Conservation (phyloP, 441 rosid species). For the Eruca vesicaria region DNA sequence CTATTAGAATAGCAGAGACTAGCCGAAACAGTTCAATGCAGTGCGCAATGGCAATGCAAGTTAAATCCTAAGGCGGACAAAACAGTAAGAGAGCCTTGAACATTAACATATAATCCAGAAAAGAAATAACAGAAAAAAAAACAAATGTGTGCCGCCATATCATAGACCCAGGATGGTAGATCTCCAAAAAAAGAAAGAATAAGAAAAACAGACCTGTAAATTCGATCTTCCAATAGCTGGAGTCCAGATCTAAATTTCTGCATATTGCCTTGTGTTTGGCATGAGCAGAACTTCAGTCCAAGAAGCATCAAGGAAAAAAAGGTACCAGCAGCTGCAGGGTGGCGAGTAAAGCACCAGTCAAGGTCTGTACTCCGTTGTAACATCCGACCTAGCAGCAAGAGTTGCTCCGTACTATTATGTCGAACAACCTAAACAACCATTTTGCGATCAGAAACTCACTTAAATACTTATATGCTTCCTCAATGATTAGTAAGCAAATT, state of each 20-base stretch:
- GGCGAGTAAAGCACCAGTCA: constrained; percentile 93
- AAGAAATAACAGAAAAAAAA: not conserved
- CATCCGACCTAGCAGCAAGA: constrained; percentile 89
- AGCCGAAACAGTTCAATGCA: constrained; percentile 1
- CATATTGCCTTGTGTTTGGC: constrained; percentile 83
- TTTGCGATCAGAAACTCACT: constrained; percentile 25
- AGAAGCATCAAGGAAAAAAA: constrained; percentile 98
- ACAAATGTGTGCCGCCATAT: constrained; percentile 1
- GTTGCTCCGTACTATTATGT: constrained; percentile 93
- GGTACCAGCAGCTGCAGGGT: constrained; percentile 98
- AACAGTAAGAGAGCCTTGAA: constrained; percentile 15
- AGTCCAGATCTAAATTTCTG: constrained; percentile 86
- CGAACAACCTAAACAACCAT: constrained; percentile 68
- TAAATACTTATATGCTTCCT: constrained; percentile 15
- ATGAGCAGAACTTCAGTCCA: constrained; percentile 92
- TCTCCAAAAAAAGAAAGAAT: constrained; percentile 9
- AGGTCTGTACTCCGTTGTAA: constrained; percentile 84
- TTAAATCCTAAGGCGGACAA: constrained; percentile 10
- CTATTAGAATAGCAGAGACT: constrained; percentile 8
- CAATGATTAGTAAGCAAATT: constrained; percentile 6
- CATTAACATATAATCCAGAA: not conserved
- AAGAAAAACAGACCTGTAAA: constrained; percentile 63
- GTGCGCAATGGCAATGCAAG: constrained; percentile 3
- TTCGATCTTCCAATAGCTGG: constrained; percentile 89
- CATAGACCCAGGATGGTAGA: constrained; percentile 12